Evolutionary conservation across 202 grass and related monocot species (phyloP).

Genomic region (Panicum virgatum): DNA sequence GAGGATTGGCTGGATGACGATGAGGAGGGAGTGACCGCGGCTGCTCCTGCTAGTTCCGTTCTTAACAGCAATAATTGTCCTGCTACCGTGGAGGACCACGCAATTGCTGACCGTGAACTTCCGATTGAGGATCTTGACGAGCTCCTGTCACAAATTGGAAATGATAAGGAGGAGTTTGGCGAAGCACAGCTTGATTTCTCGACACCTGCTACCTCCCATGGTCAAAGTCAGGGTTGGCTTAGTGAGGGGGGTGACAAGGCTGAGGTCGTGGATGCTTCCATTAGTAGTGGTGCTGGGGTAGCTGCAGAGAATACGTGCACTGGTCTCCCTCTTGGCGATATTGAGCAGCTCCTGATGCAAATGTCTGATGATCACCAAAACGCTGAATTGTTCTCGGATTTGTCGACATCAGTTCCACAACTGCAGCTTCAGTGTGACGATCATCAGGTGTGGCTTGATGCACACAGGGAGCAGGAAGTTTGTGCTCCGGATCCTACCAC

Average conservation of each 20-base stretch:
- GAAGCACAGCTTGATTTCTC: background rate
- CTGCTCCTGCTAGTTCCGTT: background rate
- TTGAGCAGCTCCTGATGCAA: constrained; percentile 50
- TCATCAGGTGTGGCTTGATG: constrained; percentile 38
- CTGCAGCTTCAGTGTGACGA: constrained; percentile 29
- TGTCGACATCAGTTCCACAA: constrained; percentile 23
- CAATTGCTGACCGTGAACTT: background rate
- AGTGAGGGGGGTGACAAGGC: background rate
- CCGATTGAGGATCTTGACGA: constrained; percentile 31
- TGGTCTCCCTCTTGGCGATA: constrained; percentile 46
- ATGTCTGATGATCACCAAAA: constrained; percentile 41
- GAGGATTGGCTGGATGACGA: constrained; percentile 84
- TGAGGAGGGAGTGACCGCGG: constrained; percentile 2
- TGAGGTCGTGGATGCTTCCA: constrained; percentile 13
- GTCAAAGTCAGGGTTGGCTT: constrained; percentile 28
- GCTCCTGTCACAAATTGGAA: constrained; percentile 12
- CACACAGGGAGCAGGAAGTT: constrained; percentile 23
- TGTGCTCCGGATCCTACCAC: constrained; percentile 25
- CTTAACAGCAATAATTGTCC: background rate
- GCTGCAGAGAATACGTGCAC: background rate
- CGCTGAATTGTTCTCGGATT: background rate
- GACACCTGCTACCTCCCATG: constrained; percentile 8
- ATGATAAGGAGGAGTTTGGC: constrained; percentile 1
- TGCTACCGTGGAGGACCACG: background rate
- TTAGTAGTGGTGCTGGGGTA: background rate